Evolutionary conservation across 768 basidiomycete genomes (phyloP), one percentile per base, ranked within the genome.

Genomic region (Collybiopsis luxurians): DNA sequence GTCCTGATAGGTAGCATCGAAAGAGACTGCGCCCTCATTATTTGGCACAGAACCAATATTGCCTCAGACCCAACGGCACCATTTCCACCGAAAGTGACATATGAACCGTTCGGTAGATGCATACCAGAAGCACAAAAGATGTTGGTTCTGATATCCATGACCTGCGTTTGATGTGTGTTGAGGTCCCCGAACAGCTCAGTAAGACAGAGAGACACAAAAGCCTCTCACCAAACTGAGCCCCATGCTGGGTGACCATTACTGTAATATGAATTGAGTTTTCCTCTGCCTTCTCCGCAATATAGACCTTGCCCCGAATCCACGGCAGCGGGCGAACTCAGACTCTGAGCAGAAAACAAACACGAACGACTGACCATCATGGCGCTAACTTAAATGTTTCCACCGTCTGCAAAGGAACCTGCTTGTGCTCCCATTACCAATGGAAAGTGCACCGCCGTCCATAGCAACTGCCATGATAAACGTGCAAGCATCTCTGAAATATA

Each of bases 271-370:
- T 80, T 2, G 78, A 76, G 66, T 95, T 94, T 30, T 82, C 83
- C 67, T 94, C 91, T 1, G 86, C 84, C 74, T 97, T 97, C 76
- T 97, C 94, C n/a, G 95, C 73, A 21, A 95, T 89, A 71, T 95
- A 95, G 31, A 95, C 88, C 68, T 85, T 91, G 62, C 90, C 75
- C 6, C 79, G 74, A 60, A 30, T 89, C 92, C 52, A 94, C 72
- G 69, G 94, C 88, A 65, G 15, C 13, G 31, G 31, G 31, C 31
- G 31, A 44, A n/a, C 17, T 17, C 19, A 38, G 30, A 15, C 7
- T 19, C 21, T 45, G 53, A 39, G 27, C 52, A 56, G 24, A 45
- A 39, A 55, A 38, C 15, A 23, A 42, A 42, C 3, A 24, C 24
- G n/a, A 30, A 30, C 31, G 30, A 61, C 70, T 36, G 38, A 82